Base-by-base conservation (phyloP, 2,329 filamentous ascomycete genomes). In the Aureobasidium sp. region DNA sequence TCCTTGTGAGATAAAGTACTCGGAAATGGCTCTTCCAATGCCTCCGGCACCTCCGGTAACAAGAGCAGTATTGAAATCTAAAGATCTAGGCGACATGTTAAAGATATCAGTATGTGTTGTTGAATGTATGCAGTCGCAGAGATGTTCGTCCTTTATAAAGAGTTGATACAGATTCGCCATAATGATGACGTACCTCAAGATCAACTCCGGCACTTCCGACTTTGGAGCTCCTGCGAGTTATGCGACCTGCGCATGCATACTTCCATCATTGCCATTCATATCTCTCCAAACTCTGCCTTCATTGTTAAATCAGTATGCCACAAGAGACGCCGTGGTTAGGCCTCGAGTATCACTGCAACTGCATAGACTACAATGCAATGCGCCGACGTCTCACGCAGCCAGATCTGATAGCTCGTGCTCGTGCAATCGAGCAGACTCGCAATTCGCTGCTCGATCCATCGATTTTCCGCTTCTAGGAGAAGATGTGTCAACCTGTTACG, bases 1-100 rank as follows among this genome's bases (percentile, higher is more conserved):
- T 55, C 75, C 75, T 59, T 73, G 69, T 0, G 73, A 74, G 58
- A 80, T 72, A 55, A 82, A 72, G 62, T 79, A 77, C 50, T 79
- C 67, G 0, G 79, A 74, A 21, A 83, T 71, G 1, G 76, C 79
- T 61, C 75, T 75, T 57, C 81, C 80, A 27, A 84, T 81, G 37
- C 81, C 81, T 21, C 80, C 79, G 0, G 72, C 79, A 21, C 80
- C 81, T 5, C 81, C 79, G 0, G 79, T 81, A 55, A 81, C 68
- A 53, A 83, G 71, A 9, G 79, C 80, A 64, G 76, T 79, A 0
- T 76, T 74, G 68, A 77, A 75, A 59, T 65, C 65, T 59, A 74
- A 69, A 10, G 68, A 69, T 44, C 67, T 62, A 21, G 62, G 62
- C 13, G 62, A 60, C 62, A 63, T 63, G 44, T 29, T 58, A 2